Base-by-base conservation (phyloP, 352 stramenopile genomes). In the Sclerospora graminicola region DNA sequence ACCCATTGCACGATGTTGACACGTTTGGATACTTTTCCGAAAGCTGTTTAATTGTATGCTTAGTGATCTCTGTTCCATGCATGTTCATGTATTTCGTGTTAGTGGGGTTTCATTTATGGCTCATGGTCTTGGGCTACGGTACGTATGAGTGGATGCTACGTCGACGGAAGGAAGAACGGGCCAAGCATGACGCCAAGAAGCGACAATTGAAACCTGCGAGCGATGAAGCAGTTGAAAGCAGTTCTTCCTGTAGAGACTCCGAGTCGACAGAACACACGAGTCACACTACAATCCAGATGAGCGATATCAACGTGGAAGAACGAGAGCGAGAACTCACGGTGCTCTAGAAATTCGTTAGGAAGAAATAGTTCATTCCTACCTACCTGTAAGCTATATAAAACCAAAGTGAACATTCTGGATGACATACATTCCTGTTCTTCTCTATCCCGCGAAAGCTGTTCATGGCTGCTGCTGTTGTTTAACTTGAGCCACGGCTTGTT, bases 71-170 rank as follows among this genome's bases (percentile, higher is more conserved):
- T 0, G 59, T 86, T 31, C 81, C 81, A 8, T 90, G 78, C 60
- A 83, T 72, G 41, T 56, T 89, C 48, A 88, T 92, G 78, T 92
- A 92, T 51, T 82, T 84, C 16, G 74, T 89, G 20, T 53, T 92
- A 21, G 45, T 92, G 21, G 71, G 73, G 18, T 92, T 92, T 48
- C 81, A 92, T 55, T 29, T 92, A 0, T 89, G 70, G 38, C 73
- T 92, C 44, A 69, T 77, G 57, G 65, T 74, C 20, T 60, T 89
- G 43, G 81, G 81, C 15, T 90, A 84, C 48, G 81, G 81, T 36
- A 92, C 81, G 29, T 92, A 92, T 61, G 81, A 92, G 57, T 92
- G 79, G 78, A 89, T 89, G 72, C 53, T 92, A 48, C 75, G 75
- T 24, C 78, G 76, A 8, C 78, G 81, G 6, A 6, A 26, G 21